phyloP scores from a whole-genome alignment of 2,329 filamentous ascomycete species.

The Calonectria leucothoes region DNA sequence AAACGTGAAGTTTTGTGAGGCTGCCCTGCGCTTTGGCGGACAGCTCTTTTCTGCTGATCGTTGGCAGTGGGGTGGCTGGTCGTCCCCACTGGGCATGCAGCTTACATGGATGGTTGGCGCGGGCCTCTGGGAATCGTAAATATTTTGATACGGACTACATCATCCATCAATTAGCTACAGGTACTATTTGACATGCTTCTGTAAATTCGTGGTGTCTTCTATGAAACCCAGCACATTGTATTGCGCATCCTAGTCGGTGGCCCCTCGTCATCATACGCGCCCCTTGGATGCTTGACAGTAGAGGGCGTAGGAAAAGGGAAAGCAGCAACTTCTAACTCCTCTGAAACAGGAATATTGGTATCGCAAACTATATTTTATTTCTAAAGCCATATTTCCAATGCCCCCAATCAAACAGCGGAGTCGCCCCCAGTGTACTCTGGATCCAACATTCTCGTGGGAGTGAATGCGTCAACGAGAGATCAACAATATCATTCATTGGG shows the following conservation, averaged over 20 bases:
- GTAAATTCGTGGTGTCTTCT: background rate
- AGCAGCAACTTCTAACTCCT: background rate
- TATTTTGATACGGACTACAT: background rate
- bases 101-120: background rate
- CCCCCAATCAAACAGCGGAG: background rate
- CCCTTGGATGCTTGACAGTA: background rate
- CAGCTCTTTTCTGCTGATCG: background rate
- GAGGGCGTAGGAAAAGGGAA: background rate
- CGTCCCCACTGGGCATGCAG: background rate
- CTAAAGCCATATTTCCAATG: background rate
- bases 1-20: slow-evolving; percentile 36
- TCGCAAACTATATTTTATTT: background rate
- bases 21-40: slow-evolving; percentile 22
- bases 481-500: background rate
- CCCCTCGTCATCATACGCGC: background rate
- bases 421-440: background rate
- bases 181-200: background rate
- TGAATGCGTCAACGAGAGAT: background rate
- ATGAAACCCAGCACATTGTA: background rate
- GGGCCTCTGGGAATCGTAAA: background rate
- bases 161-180: background rate
- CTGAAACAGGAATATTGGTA: background rate
- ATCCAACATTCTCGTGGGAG: background rate
- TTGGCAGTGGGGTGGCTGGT: slow-evolving; percentile 4
- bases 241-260: background rate